A percentile compares a stretch with the other conserved stretches of the same genome.
phyloP scores from a whole-genome alignment of 2,329 filamentous ascomycete species.

The Fusarium sp. region DNA sequence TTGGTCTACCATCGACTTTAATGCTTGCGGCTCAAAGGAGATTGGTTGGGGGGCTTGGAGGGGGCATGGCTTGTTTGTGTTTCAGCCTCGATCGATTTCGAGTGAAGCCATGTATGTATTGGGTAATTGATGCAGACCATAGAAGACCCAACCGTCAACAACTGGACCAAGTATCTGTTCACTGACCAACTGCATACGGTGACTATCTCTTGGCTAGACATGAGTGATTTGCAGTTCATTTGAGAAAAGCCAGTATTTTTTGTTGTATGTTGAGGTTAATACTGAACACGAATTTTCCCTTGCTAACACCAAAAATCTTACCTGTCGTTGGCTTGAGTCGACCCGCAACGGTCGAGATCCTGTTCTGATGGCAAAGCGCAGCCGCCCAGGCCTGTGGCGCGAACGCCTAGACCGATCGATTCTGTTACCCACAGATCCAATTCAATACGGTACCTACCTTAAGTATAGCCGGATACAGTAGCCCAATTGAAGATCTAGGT shows the following conservation, averaged over 20 bases:
- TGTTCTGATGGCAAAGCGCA: constrained; percentile 1
- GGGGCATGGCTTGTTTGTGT: constrained; percentile 19
- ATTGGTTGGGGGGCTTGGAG: constrained; percentile 6
- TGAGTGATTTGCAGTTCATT: no score
- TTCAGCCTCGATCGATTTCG: constrained; percentile 12
- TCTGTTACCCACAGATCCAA: constrained; percentile 9
- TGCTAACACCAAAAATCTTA: not conserved
- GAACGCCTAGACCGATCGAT: constrained; percentile 42
- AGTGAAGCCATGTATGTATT: not conserved
- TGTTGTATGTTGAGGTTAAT: not conserved
- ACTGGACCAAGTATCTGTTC: no score
- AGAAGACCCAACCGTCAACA: no score
- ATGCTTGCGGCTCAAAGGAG: not conserved
- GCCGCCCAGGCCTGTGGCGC: constrained; percentile 44
- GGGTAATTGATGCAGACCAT: not conserved
- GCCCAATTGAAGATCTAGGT: not conserved
- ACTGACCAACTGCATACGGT: no score
- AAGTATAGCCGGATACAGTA: no score
- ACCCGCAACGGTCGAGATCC: constrained; percentile 40
- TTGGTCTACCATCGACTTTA: constrained; percentile 30
- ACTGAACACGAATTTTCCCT: constrained; percentile 7
- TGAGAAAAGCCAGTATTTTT: not conserved
- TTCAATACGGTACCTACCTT: not conserved
- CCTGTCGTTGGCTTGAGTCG: constrained; percentile 9
- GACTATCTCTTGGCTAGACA: no score